A percentile compares a stretch with the other conserved stretches of the same genome.
Evolutionary conservation across 2,329 filamentous ascomycete species (phyloP).

Genomic region (Annulohypoxylon truncatum): DNA sequence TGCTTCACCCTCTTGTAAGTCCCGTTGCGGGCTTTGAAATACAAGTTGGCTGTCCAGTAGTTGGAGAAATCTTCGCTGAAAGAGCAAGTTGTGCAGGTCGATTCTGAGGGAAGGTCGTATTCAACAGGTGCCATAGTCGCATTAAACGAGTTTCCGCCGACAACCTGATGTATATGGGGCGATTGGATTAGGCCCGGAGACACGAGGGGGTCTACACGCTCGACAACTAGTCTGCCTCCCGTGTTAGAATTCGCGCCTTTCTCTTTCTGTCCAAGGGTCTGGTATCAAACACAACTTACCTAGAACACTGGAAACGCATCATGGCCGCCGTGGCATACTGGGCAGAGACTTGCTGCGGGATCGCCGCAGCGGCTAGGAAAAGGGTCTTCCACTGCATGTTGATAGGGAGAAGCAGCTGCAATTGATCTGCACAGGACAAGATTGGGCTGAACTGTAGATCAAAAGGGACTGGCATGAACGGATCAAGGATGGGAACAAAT

Average conservation of each 20-base stretch:
- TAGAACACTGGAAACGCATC: conserved; percentile 44
- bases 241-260: conserved; percentile 14
- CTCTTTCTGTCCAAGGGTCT: neutral
- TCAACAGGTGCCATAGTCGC: conserved; percentile 37
- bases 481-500: neutral
- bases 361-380: conserved; percentile 34
- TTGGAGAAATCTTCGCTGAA: conserved; percentile 46
- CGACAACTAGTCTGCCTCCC: conserved; percentile 42
- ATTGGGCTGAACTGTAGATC: conserved; percentile 31
- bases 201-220: conserved; percentile 45
- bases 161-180: conserved; percentile 44
- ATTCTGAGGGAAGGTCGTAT: conserved; percentile 39
- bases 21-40: conserved; percentile 45
- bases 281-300: conserved; percentile 22
- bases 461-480: neutral
- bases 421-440: conserved; percentile 30
- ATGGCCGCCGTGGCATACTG: conserved; percentile 40
- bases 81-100: conserved; percentile 44
- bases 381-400: conserved; percentile 41
- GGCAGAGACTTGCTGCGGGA: conserved; percentile 35
- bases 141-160: conserved; percentile 45
- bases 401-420: conserved; percentile 21
- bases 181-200: conserved; percentile 42
- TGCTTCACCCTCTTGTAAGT: conserved; percentile 45
- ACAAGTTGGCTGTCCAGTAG: conserved; percentile 46